Conservation (phyloP, 2,329 filamentous ascomycete species). For the Chrysoporthe puriensis region DNA sequence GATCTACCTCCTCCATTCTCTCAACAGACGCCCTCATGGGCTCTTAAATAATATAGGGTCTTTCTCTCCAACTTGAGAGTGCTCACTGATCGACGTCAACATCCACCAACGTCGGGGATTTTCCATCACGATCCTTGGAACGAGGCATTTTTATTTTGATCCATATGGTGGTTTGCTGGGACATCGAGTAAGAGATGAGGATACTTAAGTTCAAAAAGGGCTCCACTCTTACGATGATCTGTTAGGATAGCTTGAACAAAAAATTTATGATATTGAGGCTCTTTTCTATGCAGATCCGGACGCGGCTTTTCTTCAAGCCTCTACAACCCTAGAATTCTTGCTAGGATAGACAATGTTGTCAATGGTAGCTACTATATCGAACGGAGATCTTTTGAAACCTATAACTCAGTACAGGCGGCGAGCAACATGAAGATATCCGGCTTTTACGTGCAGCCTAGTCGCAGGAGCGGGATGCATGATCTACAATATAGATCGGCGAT, state of each 20-base stretch:
- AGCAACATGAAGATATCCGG: not conserved
- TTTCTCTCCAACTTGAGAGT: not conserved
- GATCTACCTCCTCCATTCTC: not conserved
- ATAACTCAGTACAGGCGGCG: not conserved
- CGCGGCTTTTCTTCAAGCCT: not conserved
- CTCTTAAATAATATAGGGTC: not conserved
- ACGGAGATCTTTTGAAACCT: too few species aligned
- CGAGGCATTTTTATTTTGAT: slow-evolving; percentile 3
- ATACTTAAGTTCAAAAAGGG: not conserved
- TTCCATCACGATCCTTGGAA: not conserved
- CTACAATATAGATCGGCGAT: not conserved
- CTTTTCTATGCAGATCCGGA: not conserved
- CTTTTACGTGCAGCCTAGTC: not conserved
- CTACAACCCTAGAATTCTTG: not conserved
- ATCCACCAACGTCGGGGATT: not conserved
- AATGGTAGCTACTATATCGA: too few species aligned
- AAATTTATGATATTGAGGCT: not conserved
- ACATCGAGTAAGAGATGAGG: not conserved
- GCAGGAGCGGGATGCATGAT: not conserved
- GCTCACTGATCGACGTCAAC: not conserved
- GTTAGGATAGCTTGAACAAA: not conserved
- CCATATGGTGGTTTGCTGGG: not conserved
- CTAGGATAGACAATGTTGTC: not conserved
- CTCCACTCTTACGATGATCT: not conserved
- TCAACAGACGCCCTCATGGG: not conserved